Base-by-base conservation (phyloP, 805 yeast genomes). In the Wickerhamiella musiphila region DNA sequence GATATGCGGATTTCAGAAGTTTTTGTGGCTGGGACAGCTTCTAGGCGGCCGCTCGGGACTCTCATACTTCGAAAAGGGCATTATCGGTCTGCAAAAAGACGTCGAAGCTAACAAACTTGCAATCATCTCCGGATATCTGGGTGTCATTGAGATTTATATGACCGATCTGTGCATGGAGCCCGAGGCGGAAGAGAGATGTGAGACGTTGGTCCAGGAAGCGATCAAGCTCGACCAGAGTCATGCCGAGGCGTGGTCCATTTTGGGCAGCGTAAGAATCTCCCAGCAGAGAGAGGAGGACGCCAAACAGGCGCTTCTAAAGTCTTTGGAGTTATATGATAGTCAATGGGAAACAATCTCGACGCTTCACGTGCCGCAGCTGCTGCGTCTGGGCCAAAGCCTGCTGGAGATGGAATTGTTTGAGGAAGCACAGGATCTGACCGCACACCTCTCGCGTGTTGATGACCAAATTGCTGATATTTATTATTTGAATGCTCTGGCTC, bases 101-200 rank as follows among this genome's bases (percentile, higher is more conserved):
- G 54, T 56, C 25, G 37, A 43, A 17, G 18, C 12, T n/a, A 54
- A 67, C 26, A 51, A 65, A 13, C 67, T 66, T 40, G 78, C 77
- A 49, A 49, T 81, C 29, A 70, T 76, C 40, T 78, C 73, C 48
- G 94, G 86, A 0, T 58, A 81, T 18, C 73, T 86, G 43, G 74
- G 94, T 5, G 66, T 76, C 58, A 78, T 90, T 47, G 98, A 86
- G 40, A 47, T 49, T 30, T 84, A 94, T 94, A 81, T 83, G 95
- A 86, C 96, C 1, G 95, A 86, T 58, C 60, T 84, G 41, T 84
- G 96, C 59, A 82, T 84, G 94, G 93, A 81, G 46, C 71, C 71
- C 3, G 73, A 75, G 42, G 96, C 96, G 2, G 96, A 90, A 54
- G 15, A 52, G 6, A 65, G 70, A 51, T 90, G 96, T 56, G 78